phyloP scores from a whole-genome alignment of 148 eudicot genomes.

The Fagopyrum tataricum region DNA sequence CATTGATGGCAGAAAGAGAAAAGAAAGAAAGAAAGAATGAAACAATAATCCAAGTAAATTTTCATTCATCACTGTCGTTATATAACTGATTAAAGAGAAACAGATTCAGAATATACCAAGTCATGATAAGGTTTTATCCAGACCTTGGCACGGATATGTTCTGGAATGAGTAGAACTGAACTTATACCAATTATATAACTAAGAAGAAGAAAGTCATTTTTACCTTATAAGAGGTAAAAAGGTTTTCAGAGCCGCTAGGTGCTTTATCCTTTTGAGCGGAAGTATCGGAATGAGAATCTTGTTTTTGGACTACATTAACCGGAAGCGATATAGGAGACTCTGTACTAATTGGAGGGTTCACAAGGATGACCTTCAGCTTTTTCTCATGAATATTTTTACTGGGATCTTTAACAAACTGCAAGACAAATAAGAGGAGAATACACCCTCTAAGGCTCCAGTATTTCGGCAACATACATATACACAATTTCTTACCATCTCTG shows the following conservation, averaged over 20 bases:
- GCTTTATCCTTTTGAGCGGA: conserved; percentile 25
- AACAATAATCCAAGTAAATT: neutral
- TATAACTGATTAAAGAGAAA: neutral
- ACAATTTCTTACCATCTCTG: conserved; percentile 40
- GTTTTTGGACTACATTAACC: conserved; percentile 30
- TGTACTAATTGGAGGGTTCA: conserved; percentile 24
- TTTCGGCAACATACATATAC: conserved; percentile 11
- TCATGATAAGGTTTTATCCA: neutral
- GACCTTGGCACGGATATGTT: neutral
- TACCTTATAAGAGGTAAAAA: conserved; percentile 35
- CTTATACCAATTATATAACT: neutral
- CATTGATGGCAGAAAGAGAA: neutral
- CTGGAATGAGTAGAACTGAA: neutral
- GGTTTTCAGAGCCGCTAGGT: conserved; percentile 32
- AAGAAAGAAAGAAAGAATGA: neutral
- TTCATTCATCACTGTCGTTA: neutral
- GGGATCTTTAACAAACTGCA: conserved; percentile 56
- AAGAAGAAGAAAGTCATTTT: conserved; percentile 9
- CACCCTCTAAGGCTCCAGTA: neutral
- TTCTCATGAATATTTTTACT: conserved; percentile 46
- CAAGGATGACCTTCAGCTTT: conserved; percentile 57
- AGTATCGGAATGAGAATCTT: conserved; percentile 28
- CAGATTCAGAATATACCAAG: neutral
- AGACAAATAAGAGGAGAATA: conserved; percentile 17
- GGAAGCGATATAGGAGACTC: conserved; percentile 37